A percentile compares a stretch with the other conserved stretches of the same genome.
Evolutionary conservation across 495 filamentous ascomycete species (phyloP).

Genomic region (Talaromyces liani): DNA sequence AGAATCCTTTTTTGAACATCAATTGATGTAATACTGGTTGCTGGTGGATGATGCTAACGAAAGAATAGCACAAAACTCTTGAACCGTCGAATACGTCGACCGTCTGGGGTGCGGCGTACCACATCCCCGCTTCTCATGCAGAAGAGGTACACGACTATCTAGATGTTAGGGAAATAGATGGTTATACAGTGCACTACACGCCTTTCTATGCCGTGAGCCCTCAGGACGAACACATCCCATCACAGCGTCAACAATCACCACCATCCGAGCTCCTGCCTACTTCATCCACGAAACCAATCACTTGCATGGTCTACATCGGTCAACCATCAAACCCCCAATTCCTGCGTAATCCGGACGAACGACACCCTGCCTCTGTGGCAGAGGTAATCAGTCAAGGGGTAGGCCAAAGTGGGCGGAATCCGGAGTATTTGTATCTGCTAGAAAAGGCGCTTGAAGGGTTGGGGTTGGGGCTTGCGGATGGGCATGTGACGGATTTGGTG

Average conservation of each 20-base stretch:
- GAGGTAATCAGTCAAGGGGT: conserved; percentile 68
- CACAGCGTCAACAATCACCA: not conserved
- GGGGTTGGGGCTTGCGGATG: conserved; percentile 72
- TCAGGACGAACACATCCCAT: not conserved
- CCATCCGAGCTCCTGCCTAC: not conserved
- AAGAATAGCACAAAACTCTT: conserved; percentile 22
- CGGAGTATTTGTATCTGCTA: conserved; percentile 80
- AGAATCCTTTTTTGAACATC: not conserved
- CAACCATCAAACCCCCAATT: conserved; percentile 93
- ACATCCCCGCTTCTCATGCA: conserved; percentile 66
- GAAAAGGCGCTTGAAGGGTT: conserved; percentile 70
- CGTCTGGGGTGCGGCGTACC: conserved; percentile 92
- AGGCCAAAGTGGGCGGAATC: conserved; percentile 86
- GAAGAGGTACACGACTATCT: conserved; percentile 83
- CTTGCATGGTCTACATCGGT: conserved; percentile 85
- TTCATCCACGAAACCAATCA: conserved; percentile 25
- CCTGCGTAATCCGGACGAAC: conserved; percentile 52
- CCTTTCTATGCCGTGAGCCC: conserved; percentile 58
- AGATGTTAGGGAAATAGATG: conserved; percentile 95
- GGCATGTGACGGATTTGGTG: conserved; percentile 61
- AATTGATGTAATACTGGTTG: not conserved
- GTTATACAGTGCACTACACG: conserved; percentile 85
- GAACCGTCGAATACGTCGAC: conserved; percentile 44
- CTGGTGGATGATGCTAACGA: not conserved
- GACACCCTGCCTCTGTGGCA: conserved; percentile 74